phyloP scores from a whole-genome alignment of 2,329 filamentous ascomycete genomes.

The Aureobasidium uvarum region DNA sequence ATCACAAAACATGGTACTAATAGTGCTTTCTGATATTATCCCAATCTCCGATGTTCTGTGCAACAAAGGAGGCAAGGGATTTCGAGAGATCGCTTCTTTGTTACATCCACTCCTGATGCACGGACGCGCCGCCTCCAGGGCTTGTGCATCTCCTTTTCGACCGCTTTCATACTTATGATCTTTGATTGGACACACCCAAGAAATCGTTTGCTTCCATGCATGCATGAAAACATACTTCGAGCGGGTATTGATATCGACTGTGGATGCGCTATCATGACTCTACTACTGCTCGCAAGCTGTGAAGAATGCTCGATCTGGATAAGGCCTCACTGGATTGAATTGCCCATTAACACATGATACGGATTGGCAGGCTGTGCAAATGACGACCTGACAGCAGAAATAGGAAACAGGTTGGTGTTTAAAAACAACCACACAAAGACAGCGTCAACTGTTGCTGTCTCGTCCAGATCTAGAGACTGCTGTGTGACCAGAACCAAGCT shows the following conservation, averaged over 20 bases:
- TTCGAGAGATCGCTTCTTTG: slow-evolving; percentile 5
- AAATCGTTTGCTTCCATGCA: slow-evolving; percentile 7
- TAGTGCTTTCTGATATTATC: background rate
- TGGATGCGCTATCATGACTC: background rate
- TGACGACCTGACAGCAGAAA: background rate
- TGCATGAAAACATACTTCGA: background rate
- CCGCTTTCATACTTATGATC: background rate
- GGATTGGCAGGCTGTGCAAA: slow-evolving; percentile 10
- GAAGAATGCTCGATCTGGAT: background rate
- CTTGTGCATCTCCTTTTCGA: slow-evolving; percentile 12
- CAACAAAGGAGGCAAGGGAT: background rate
- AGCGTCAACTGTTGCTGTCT: slow-evolving; percentile 11
- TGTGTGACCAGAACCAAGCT: slow-evolving; percentile 17
- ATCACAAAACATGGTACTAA: too few species aligned
- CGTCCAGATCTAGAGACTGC: slow-evolving; percentile 1
- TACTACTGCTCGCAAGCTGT: background rate
- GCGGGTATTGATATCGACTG: slow-evolving; percentile 1
- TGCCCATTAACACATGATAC: slow-evolving; percentile 2
- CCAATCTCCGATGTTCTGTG: background rate
- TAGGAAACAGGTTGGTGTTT: background rate
- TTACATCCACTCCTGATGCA: slow-evolving; percentile 15
- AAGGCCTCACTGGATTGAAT: background rate
- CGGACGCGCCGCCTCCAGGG: slow-evolving; percentile 22
- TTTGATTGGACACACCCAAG: slow-evolving; percentile 8
- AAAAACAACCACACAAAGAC: background rate